Conservation (phyloP, 495 filamentous ascomycete species). For the Aspergillus baeticus region DNA sequence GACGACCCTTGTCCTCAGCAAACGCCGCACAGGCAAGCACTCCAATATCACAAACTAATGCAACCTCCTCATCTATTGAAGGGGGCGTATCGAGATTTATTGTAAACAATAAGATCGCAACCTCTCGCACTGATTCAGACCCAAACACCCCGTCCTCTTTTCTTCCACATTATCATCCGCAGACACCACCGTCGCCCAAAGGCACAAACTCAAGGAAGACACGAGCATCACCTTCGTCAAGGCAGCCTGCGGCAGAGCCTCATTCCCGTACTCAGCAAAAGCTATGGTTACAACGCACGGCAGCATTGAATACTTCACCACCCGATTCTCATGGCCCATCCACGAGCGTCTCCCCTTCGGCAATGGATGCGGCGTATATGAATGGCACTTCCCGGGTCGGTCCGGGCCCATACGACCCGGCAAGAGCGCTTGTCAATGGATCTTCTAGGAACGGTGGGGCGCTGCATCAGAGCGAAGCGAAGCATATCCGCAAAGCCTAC, state of each 20-base stretch:
- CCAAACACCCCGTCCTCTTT: slow-evolving; percentile 50
- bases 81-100: slow-evolving; percentile 49
- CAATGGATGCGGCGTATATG: slow-evolving; percentile 36
- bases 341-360: slow-evolving; percentile 27
- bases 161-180: slow-evolving; percentile 48
- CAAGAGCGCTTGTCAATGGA: slow-evolving; percentile 34
- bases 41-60: slow-evolving; percentile 30
- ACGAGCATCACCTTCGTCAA: slow-evolving; percentile 35
- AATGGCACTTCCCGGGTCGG: slow-evolving; percentile 25
- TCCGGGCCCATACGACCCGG: slow-evolving; percentile 32
- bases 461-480: slow-evolving; percentile 39
- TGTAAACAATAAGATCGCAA: slow-evolving; percentile 32
- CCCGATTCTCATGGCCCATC: slow-evolving; percentile 41
- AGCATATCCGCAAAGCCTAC: slow-evolving; percentile 44
- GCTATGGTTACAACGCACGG: slow-evolving; percentile 49
- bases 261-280: slow-evolving; percentile 49
- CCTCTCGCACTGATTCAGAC: slow-evolving; percentile 45
- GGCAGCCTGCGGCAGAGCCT: slow-evolving; percentile 34
- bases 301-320: slow-evolving; percentile 47
- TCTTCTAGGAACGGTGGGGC: slow-evolving; percentile 25
- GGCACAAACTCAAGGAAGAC: slow-evolving; percentile 17
- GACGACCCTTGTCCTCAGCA: slow-evolving; percentile 33
- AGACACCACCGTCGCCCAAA: slow-evolving; percentile 44
- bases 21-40: slow-evolving; percentile 26
- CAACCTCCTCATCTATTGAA: slow-evolving; percentile 48